Base-by-base conservation (phyloP, 1,284 basidiomycete species). In the Pascua guehoae region DNA sequence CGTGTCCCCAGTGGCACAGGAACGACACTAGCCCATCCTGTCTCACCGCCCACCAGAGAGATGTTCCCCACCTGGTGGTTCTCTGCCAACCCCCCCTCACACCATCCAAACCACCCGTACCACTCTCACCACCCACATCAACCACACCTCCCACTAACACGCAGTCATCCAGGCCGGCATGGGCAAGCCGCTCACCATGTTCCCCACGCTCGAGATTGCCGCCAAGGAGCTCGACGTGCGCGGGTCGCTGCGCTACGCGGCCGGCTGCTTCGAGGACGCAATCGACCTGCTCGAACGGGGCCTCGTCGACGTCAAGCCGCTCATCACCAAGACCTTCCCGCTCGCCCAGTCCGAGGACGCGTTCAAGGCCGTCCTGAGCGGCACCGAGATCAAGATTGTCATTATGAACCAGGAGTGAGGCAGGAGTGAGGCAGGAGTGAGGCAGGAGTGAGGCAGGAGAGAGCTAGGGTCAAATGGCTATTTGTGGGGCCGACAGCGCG, bases 161-260 rank as follows among this genome's bases (percentile, higher is more conserved):
- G 24, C 49, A 68, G 66, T 65, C 39, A 52, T 69, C 32, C 64
- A 64, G 47, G 66, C 66, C 8, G 67, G 67, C 40, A 51, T 69
- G 53, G 67, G 64, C 1, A 49, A 42, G 16, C 60, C 66, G 12
- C 44, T 66, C 39, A 58, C 60, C 10, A 17, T 47, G 9, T 68
- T 69, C 61, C 67, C 68, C 3, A 64, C 58, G 0, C 54, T 70
- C 18, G 53, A 64, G 41, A 56, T 70, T 18, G 58, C 66, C 16
- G 49, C 60, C 53, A 91, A 91, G 76, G 89, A 94, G 75, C 72
- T 94, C 24, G 83, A 80, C 57, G 80, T 90, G 72, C 86, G 86
- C 63, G 68, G 68, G 12, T 58, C 62, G 36, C 46, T 67, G 14
- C 63, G 66, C 32, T 74, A 74, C 63, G 68, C 68, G 2, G 55